Conservation (phyloP, 495 filamentous ascomycete species). For the Poronia punctata region DNA sequence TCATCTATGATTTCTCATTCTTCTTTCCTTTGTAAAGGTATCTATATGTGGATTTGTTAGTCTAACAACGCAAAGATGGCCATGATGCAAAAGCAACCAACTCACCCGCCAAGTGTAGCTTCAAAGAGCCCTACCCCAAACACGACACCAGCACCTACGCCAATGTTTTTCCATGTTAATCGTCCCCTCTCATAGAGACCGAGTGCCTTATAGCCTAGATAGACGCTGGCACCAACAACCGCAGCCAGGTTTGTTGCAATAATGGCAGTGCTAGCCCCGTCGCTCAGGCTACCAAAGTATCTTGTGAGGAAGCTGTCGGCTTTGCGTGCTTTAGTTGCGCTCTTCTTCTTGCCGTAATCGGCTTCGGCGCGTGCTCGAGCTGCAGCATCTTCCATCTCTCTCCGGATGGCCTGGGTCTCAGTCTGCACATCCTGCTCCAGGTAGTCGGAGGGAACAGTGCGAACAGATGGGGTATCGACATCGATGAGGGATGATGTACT, state of each 20-base stretch:
- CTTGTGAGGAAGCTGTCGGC: slow-evolving; percentile 33
- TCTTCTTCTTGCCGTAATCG: slow-evolving; percentile 47
- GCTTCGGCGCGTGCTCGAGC: slow-evolving; percentile 37
- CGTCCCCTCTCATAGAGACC: slow-evolving; percentile 54
- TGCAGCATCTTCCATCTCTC: slow-evolving; percentile 36
- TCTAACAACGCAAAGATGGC: neutral
- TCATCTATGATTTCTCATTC: slow-evolving; percentile 29
- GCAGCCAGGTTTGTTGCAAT: slow-evolving; percentile 32
- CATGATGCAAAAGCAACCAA: neutral
- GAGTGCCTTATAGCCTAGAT: slow-evolving; percentile 41
- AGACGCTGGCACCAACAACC: slow-evolving; percentile 38
- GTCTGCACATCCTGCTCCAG: slow-evolving; percentile 59
- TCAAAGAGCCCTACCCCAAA: slow-evolving; percentile 35
- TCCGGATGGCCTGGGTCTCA: slow-evolving; percentile 56
- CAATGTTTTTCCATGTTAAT: slow-evolving; percentile 64
- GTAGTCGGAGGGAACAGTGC: slow-evolving; percentile 61
- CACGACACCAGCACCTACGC: slow-evolving; percentile 51
- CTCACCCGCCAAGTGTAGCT: slow-evolving; percentile 35
- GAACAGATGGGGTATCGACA: slow-evolving; percentile 67
- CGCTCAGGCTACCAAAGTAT: slow-evolving; percentile 27
- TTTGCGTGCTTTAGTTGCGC: slow-evolving; percentile 23
- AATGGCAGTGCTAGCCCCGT: slow-evolving; percentile 28
- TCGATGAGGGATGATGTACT: slow-evolving; percentile 61
- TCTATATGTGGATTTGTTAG: slow-evolving; percentile 14
- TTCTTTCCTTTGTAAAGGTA: slow-evolving; percentile 35